Percentiles rank a stretch among this genome's conserved stretches.
Conservation (phyloP, 2,329 filamentous ascomycete species). For the Pseudogymnoascus sp. region DNA sequence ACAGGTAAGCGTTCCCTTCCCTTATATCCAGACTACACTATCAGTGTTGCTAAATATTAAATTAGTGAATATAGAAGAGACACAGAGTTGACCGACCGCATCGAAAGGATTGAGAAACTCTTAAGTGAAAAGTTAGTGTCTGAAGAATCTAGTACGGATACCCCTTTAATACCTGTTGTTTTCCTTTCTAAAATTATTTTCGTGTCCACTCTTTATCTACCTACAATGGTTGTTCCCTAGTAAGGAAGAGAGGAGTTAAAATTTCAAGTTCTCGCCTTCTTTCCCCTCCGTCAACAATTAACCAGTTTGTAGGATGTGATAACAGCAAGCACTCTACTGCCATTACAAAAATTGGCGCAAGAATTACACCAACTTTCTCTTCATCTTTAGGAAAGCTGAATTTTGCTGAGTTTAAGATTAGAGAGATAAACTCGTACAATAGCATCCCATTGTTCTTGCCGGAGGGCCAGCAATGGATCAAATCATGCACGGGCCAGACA, state of each 20-base stretch:
- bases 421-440: conserved; percentile 39
- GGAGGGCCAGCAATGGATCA: conserved; percentile 42
- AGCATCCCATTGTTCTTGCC: conserved; percentile 44
- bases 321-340: not conserved
- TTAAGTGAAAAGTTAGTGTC: not conserved
- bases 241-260: not conserved
- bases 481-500: conserved; percentile 36
- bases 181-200: not conserved
- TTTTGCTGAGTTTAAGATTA: conserved; percentile 41
- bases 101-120: not conserved
- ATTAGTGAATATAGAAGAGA: not conserved
- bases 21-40: conserved; percentile 27
- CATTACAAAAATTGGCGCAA: not conserved
- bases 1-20: conserved; percentile 23
- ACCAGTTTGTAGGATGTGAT: not conserved
- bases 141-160: not conserved
- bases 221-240: not conserved
- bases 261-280: not conserved
- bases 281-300: not conserved
- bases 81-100: not conserved
- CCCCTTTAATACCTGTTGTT: not conserved
- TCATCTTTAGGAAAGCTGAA: conserved; percentile 32
- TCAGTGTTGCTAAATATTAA: not conserved
- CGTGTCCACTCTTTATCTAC: not conserved
- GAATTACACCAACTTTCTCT: not conserved